Evolutionary conservation across 176 grass and related monocot species (phyloP), one percentile per base, ranked within the genome.

Genomic region (Typha latifolia): DNA sequence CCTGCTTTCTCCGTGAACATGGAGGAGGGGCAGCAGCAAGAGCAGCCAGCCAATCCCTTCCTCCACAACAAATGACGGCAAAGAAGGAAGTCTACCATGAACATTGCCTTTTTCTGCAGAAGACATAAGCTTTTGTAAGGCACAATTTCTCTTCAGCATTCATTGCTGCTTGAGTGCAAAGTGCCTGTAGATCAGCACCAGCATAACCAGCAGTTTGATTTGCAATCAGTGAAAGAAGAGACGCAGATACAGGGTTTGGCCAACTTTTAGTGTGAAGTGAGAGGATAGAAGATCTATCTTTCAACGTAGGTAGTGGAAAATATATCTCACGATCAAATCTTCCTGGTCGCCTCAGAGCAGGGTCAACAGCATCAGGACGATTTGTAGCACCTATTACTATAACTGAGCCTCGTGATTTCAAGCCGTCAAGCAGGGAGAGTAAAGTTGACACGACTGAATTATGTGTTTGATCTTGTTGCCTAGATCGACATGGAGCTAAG

Each of bases 281-380:
- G 12, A 97, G 74, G 84, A 97, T 97, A 66, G 94, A 69, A 80
- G 88, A 82, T 84, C 89, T 97, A 77, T 82, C 94, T 69, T 92
- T 83, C 69, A 86, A 73, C 68, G 78, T 80, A 4, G 94, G 94
- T 47, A 97, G 76, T 11, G 94, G 94, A 62, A 97, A 97, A 72
- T 92, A 97, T 82, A 97, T 90, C 79, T 97, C 94, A 23, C 89
- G 83, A 81, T 97, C 94, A 86, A 97, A 97, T 67, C 94, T 85
- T 62, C 94, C 94, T 72, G 94, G 83, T 61, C 94, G 82, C 78
- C 94, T 92, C 73, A 97, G 83, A 78, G 94, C 89, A 79, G 94
- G 89, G 69, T 97, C 94, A 70, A 97, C 82, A 78, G 94, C 82
- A 76, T 97, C 94, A 65, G 89, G 94, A 27, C 89, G 89, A 78